Evolutionary conservation across 148 eudicot genomes (phyloP), one percentile per base, ranked within the genome.

Genomic region (Fallopia convolvulus): DNA sequence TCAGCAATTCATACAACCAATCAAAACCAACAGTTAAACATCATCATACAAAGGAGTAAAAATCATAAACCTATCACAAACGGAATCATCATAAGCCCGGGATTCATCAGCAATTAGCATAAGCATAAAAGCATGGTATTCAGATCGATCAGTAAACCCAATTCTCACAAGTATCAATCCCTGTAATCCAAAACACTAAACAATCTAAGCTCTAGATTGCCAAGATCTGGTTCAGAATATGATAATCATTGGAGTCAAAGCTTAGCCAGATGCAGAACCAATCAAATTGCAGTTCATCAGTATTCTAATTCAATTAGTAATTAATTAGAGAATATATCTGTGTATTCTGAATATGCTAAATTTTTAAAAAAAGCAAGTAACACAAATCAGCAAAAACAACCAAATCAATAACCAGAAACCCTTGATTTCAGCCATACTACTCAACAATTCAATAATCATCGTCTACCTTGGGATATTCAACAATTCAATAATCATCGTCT

Each of bases 401-500:
- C 70, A 63, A 63, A 63, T 63, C 40, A 26, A 30, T 63, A 63
- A 63, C 39, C 70, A 23, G 70, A 63, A 63, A 63, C 39, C 61
- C 56, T 13, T 50, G n/a, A 13, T 40, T 39, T 7, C 9, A 10
- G 72, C 32, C 10, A 32, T 6, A 6, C 47, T 61, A 61, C 6
- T 20, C 68, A 61, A 61, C 70, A 23, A 65, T 6, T 73, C 36
- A 42, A 44, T 11, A 42, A 42, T 44, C 72, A 36, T 33, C 44
- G 36, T 39, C 72, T 77, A 77, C 80, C 80, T 77, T 12, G 80
- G 80, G 9, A 77, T 47, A 68, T 2, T 53, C 68, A 61, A 61
- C 70, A 23, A 65, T 6, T 73, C 36, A 42, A 44, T 11, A 42
- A 42, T 44, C 72, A 36, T 33, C 44, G 36, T 39, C 72, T 77